Evolutionary conservation across 2,329 filamentous ascomycete genomes (phyloP), one percentile per base, ranked within the genome.

Genomic region (Septoria linicola): DNA sequence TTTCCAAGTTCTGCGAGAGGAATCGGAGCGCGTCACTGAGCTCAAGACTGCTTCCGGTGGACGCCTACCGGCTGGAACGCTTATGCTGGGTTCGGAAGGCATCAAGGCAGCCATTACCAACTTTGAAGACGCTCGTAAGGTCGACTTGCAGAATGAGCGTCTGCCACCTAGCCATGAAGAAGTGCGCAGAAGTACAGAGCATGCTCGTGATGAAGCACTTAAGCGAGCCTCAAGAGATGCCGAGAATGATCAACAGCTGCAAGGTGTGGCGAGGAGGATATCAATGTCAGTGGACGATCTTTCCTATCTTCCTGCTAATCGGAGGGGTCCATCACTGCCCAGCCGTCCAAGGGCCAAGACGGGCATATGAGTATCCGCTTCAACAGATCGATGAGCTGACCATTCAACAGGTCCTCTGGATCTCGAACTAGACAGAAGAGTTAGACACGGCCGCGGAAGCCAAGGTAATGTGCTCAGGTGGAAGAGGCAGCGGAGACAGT

Each of bases 41-140:
- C 83, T 99, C 71, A 99, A 99, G 82, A 97, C 92, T 39, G 92
- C 91, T 37, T 87, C 90, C 55, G 93, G 93, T 60, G 93, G 93
- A 53, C 84, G 91, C 66, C 80, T 99, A 57, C 93, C 93, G 1
- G 90, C 91, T 5, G 93, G 93, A 51, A 99, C 93, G 4, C 84
- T 99, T 56, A 97, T 99, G 93, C 81, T 97, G 46, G 93, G 93
- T 53, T 92, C 93, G 1, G 93, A 99, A 73, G 93, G 93, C 53
- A 96, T 97, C 77, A 99, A 97, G 79, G 91, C 96, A 66, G 93
- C 93, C 27, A 99, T 99, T 64, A 92, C 83, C 72, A 95, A 83
- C 63, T 99, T 99, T 62, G 93, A 99, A 70, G 93, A 99, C 70
- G 93, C 93, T 13, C 81, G 90, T 58, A 97, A 96, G 78, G 91